Base-by-base conservation (phyloP, 179 eudicot species). In the Spinacia oleracea region DNA sequence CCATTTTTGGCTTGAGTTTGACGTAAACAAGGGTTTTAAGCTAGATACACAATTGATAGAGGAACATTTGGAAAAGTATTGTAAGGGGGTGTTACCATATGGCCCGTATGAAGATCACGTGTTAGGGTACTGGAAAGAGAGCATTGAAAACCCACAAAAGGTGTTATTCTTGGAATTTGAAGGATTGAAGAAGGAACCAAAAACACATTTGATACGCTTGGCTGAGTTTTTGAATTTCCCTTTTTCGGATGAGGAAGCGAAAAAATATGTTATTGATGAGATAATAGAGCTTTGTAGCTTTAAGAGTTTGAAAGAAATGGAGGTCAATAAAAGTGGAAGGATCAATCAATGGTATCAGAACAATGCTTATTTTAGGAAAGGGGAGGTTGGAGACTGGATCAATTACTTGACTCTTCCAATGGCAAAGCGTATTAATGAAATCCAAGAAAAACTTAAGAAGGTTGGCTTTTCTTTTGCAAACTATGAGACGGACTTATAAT, bases 341-440 rank as follows among this genome's bases (percentile, higher is more conserved):
- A 71, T 48, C 4, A 73, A 70, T 42, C 50, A 76, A 59, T 75
- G 69, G 25, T 51, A 73, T 59, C 81, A 77, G 78, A 84, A 78
- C 79, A 74, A 77, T 23, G 58, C 59, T 66, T 81, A 77, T 48
- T 84, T 81, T 29, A 51, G 84, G 72, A 84, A 81, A 60, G 81
- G 86, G 0, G 78, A 77, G 27, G 77, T 81, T 68, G 84, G 81
- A n/a, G 84, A 84, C 77, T 84, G 84, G 83, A 79, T 56, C 14
- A 81, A 77, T 53, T 70, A 84, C 64, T 20, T 80, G 11, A 78
- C 48, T 63, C 79, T 74, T 45, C 35, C 29, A 3, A 69, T 81
- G 77, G 79, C 74, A 1, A 42, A 64, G 50, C 50, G 50, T 45
- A 45, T 45, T 45, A 45, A 45, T 45, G 50, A 45, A 45, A 45